Base-by-base conservation (phyloP, 768 basidiomycete species). In the Lactifluus subvellereus region DNA sequence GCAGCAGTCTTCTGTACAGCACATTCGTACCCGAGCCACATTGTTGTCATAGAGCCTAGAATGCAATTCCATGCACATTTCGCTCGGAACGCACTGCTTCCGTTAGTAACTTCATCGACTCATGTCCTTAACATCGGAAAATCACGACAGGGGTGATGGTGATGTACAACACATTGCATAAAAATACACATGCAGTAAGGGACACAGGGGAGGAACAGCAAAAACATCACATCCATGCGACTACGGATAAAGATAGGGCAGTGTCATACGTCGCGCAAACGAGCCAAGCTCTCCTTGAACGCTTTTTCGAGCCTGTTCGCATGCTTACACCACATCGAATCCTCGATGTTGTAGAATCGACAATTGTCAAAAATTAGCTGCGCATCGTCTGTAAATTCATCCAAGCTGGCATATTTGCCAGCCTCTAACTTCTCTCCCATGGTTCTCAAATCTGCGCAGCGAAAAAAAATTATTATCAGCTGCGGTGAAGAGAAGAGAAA, bases 281-380 rank as follows among this genome's bases (percentile, higher is more conserved):
- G 67, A 0, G 68, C 67, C 27, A 84, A 69, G 33, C 81, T 72
- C 10, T 85, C 84, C 61, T 82, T 83, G 71, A 95, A 77, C 66
- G 83, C 86, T 72, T 84, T 88, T 70, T 95, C 93, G 74, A 98
- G 73, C 74, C 84, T 88, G 67, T 81, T 86, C 8, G 94, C 95
- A 67, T 91, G 89, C 75, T 87, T 90, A 58, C 86, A 83, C 72
- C 94, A 97, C 55, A 88, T 80, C 4, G 86, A 83, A 27, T 78
- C 78, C 68, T 93, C 89, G 2, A 86, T 85, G 72, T 99, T 99
- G 76, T 96, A 98, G 56, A 79, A 73, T 60, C 86, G 79, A 75
- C 95, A 97, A 71, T 99, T 99, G 67, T 91, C 84, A 70, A 92
- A 91, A 57, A 98, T 83, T 59, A 97, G 78, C 66, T 86, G 83